Conservation (phyloP, 768 basidiomycete genomes). For the Lactarius sanguifluus region DNA sequence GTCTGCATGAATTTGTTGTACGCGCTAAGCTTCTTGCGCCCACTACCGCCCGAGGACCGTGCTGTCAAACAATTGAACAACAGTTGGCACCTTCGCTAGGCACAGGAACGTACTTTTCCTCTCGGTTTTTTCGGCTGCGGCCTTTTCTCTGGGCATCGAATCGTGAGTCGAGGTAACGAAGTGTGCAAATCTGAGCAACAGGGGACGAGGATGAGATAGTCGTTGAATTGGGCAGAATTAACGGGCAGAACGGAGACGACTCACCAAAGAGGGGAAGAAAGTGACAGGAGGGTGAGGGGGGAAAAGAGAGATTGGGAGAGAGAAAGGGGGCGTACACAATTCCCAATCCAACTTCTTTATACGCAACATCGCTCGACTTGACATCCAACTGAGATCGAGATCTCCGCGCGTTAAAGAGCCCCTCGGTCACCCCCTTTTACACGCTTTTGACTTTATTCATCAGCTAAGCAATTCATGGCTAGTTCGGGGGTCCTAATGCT, state of each 20-base stretch:
- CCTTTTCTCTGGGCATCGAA: conserved; percentile 29
- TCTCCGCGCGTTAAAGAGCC: conserved; percentile 24
- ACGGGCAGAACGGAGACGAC: neutral
- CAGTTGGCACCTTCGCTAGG: neutral
- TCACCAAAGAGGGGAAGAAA: conserved; percentile 11
- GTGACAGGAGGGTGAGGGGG: conserved; percentile 15
- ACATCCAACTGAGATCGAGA: conserved; percentile 31
- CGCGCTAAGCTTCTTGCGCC: conserved; percentile 62
- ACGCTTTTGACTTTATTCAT: conserved; percentile 6
- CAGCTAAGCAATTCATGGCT: neutral
- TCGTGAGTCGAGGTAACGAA: conserved; percentile 1
- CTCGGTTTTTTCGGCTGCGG: conserved; percentile 28
- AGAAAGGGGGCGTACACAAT: conserved; percentile 32
- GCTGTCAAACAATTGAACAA: conserved; percentile 36
- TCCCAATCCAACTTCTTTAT: conserved; percentile 26
- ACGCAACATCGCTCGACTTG: conserved; percentile 20
- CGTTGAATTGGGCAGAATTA: neutral
- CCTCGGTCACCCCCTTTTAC: conserved; percentile 25
- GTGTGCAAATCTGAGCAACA: conserved; percentile 7
- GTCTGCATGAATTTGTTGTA: conserved; percentile 83
- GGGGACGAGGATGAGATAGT: neutral
- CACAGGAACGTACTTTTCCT: conserved; percentile 25
- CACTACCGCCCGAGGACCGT: conserved; percentile 52
- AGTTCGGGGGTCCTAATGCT: conserved; percentile 12
- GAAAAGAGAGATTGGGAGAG: conserved; percentile 32